phyloP scores from a whole-genome alignment of 441 rosid genomes.

The Euphorbia schlechtendalii region DNA sequence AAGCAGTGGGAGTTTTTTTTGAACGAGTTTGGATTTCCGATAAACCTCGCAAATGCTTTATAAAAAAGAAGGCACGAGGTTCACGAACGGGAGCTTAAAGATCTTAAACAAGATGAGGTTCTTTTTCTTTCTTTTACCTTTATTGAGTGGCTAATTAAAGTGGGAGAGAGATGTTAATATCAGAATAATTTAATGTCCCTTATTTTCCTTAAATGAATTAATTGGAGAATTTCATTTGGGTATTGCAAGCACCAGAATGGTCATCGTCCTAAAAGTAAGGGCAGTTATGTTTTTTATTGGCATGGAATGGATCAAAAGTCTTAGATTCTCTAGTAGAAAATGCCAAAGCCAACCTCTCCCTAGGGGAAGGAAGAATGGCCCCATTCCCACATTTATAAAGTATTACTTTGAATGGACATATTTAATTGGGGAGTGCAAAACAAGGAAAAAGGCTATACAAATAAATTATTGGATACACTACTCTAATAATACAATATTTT shows the following conservation, averaged over 20 bases:
- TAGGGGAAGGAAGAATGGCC: neutral
- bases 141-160: conserved; percentile 16
- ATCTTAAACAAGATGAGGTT: conserved; percentile 17
- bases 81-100: conserved; percentile 27
- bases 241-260: neutral
- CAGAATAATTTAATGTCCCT: too few species aligned
- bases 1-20: too few species aligned
- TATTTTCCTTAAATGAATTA: too few species aligned
- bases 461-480: neutral
- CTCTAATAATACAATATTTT: neutral
- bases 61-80: conserved; percentile 40
- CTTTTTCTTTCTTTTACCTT: neutral
- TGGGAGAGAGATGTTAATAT: conserved; percentile 15
- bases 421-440: neutral
- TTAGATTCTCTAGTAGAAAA: conserved; percentile 5
- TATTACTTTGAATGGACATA: neutral
- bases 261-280: neutral
- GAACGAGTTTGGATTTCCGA: too few species aligned
- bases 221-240: neutral
- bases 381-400: too few species aligned
- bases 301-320: neutral
- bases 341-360: conserved; percentile 2
- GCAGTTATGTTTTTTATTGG: neutral
- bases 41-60: too few species aligned
- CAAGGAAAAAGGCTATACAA: neutral